Conservation (phyloP, 1,284 basidiomycete genomes). For the Mycena citricolor region DNA sequence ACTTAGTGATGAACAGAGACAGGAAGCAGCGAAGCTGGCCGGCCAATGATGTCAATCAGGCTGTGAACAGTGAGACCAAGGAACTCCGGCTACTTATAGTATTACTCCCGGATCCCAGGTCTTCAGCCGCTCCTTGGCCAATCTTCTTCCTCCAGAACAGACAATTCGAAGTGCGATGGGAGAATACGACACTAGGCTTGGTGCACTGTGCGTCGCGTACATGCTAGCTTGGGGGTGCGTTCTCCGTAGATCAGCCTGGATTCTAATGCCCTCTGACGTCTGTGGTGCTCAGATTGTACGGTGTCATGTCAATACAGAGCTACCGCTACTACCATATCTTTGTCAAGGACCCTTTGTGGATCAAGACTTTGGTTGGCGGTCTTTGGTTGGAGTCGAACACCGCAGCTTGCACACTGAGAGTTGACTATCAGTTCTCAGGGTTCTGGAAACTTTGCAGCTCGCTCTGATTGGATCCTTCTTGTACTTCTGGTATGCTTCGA, state of each 20-base stretch:
- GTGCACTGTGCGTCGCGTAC: slow-evolving; percentile 10
- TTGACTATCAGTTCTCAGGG: too few species aligned
- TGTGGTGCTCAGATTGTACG: slow-evolving; percentile 8
- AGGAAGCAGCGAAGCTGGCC: too few species aligned
- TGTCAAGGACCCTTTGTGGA: slow-evolving; percentile 6
- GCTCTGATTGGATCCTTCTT: slow-evolving; percentile 13
- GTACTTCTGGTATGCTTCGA: slow-evolving; percentile 20
- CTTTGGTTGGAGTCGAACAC: too few species aligned
- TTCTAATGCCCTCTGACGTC: not conserved
- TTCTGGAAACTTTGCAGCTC: slow-evolving; percentile 15
- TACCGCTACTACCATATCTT: slow-evolving; percentile 16
- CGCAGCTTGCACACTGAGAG: not conserved
- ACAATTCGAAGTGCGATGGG: too few species aligned
- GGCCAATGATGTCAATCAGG: too few species aligned
- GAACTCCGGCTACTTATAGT: too few species aligned
- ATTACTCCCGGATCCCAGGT: too few species aligned
- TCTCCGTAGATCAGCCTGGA: not conserved
- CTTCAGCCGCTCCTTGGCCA: too few species aligned
- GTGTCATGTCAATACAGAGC: slow-evolving; percentile 12
- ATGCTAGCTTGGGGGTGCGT: slow-evolving; percentile 11
- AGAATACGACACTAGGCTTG: slow-evolving; percentile 9
- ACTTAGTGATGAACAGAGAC: too few species aligned
- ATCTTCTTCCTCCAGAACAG: too few species aligned
- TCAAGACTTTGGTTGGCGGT: slow-evolving; percentile 15
- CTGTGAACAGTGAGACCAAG: too few species aligned